Conservation (phyloP, 1,139 yeast genomes). For the Trichomonascaceae sp. region DNA sequence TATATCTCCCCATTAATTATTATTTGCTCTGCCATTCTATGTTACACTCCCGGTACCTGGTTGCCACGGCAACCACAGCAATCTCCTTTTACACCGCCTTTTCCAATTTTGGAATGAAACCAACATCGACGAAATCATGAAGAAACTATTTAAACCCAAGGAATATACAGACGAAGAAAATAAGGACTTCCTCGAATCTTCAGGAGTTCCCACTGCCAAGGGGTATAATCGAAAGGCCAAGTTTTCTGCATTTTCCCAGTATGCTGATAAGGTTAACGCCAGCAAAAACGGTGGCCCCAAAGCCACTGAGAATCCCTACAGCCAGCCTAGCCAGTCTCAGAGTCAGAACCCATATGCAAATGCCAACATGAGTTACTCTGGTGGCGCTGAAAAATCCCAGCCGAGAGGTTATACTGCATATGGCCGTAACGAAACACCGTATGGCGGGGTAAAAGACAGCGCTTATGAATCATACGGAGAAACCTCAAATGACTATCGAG, state of each 20-base stretch:
- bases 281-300: conserved; percentile 4
- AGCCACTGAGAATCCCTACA: conserved; percentile 6
- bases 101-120: background rate
- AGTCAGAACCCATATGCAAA: conserved; percentile 16
- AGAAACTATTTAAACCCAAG: conserved; percentile 17
- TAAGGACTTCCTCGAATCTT: conserved; percentile 25
- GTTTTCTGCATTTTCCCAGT: conserved; percentile 31
- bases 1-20: too few species aligned
- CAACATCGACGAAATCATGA: conserved; percentile 10
- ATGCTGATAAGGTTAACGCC: conserved; percentile 25
- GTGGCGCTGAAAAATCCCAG: background rate
- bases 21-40: too few species aligned
- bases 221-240: conserved; percentile 29
- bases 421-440: conserved; percentile 1
- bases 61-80: background rate
- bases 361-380: conserved; percentile 11
- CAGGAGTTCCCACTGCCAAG: conserved; percentile 25
- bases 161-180: conserved; percentile 34
- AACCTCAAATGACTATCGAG: background rate
- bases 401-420: conserved; percentile 5
- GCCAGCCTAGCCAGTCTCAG: background rate
- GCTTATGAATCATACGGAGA: conserved; percentile 1
- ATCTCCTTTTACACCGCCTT: background rate
- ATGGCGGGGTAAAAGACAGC: background rate
- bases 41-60: background rate